Evolutionary conservation across 306 rosid genomes (phyloP).

Genomic region (Quercus ilex): DNA sequence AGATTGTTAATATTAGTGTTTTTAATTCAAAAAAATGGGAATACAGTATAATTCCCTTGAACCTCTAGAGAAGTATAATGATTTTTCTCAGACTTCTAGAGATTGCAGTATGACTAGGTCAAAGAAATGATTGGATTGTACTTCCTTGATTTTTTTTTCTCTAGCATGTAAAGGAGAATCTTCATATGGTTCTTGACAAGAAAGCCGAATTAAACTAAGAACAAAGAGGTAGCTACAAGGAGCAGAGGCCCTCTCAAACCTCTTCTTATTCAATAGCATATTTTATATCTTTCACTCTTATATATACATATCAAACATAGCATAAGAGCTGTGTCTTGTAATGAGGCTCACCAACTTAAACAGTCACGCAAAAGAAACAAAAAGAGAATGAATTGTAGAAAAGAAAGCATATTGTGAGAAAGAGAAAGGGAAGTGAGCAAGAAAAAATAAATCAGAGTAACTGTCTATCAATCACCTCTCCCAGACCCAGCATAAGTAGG

Average conservation of each 20-base stretch:
- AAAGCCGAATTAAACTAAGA: slow-evolving; percentile 23
- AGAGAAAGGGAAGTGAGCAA: background rate
- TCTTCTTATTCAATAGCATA: slow-evolving; percentile 17
- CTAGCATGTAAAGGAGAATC: too few relatives aligned
- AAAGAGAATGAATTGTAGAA: slow-evolving; percentile 17
- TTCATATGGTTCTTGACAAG: slow-evolving; percentile 1
- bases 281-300: slow-evolving; percentile 21
- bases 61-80: too few relatives aligned
- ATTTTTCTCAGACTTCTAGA: too few relatives aligned
- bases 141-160: too few relatives aligned
- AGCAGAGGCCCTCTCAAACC: slow-evolving; percentile 19
- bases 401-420: slow-evolving; percentile 21
- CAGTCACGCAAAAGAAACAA: background rate
- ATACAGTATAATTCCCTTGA: too few relatives aligned
- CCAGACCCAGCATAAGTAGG: too few relatives aligned
- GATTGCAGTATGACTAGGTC: too few relatives aligned
- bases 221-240: slow-evolving; percentile 25
- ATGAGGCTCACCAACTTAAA: background rate
- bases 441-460: too few relatives aligned
- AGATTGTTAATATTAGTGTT: too few relatives aligned
- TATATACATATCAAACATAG: slow-evolving; percentile 10
- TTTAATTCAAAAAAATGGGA: too few relatives aligned
- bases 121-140: too few relatives aligned
- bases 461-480: too few relatives aligned
- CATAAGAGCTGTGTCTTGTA: background rate